Evolutionary conservation across 2,329 filamentous ascomycete species (phyloP).

Genomic region (Cryphonectria naterciae): DNA sequence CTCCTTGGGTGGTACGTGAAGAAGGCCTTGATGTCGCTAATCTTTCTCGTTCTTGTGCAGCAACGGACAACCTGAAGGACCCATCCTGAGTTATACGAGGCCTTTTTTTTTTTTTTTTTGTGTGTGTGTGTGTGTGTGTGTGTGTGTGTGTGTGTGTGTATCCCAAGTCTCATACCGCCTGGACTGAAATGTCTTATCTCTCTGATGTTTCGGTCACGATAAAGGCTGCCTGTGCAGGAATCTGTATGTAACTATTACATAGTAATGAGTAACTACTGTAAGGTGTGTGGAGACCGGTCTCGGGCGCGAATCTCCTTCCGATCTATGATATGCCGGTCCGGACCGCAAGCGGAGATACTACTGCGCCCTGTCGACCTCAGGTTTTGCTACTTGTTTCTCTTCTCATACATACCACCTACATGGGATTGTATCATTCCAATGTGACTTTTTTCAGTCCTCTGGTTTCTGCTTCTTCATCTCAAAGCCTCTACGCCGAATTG

Average conservation of each 20-base stretch:
- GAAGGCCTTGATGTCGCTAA: neutral
- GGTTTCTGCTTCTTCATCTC: neutral
- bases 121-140: no score
- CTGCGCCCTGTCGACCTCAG: neutral
- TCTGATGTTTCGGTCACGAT: neutral
- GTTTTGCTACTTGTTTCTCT: neutral
- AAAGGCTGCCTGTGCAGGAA: neutral
- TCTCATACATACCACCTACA: neutral
- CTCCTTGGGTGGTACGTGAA: neutral
- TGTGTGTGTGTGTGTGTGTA: no score
- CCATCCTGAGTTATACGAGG: constrained; percentile 56
- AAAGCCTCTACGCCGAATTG: neutral
- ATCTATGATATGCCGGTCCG: neutral
- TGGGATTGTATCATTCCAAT: neutral
- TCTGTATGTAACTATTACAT: neutral
- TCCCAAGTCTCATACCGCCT: no score
- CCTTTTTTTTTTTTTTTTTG: no score
- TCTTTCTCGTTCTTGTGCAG: constrained; percentile 46
- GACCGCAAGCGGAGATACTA: constrained; percentile 7
- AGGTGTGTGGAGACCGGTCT: constrained; percentile 8
- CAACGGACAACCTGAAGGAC: constrained; percentile 82
- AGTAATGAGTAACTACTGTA: neutral
- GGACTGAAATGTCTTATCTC: neutral
- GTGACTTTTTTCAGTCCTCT: no score
- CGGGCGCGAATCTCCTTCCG: constrained; percentile 3